Evolutionary conservation across 2,329 filamentous ascomycete genomes (phyloP), one percentile per base, ranked within the genome.

Genomic region (Colletotrichum falcatum): DNA sequence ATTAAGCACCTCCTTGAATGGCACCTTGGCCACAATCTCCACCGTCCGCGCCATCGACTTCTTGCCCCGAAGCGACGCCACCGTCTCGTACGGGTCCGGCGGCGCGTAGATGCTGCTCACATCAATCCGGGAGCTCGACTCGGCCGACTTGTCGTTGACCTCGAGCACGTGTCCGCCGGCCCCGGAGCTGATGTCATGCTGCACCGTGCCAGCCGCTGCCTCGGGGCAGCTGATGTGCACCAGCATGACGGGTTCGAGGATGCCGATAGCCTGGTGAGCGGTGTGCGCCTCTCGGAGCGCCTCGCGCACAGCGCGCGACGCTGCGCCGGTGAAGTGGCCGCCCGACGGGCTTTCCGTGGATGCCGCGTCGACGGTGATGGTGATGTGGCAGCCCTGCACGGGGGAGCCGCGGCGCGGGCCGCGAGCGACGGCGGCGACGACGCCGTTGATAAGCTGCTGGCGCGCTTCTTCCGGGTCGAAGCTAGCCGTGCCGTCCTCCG

Each of bases 181-280:
- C 0, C 91, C 89, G 8, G 91, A 89, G 2, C 89, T 91, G 66
- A 97, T 89, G 77, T 96, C 92, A 74, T 97, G 94, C 42, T 97
- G 90, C 12, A 99, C 93, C 5, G 88, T 88, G 5, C 95, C 94
- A 1, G 97, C 90, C 8, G 89, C 91, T 7, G 87, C 86, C 80
- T 98, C 95, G 61, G 96, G 93, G 60, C 96, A 94, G 74, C 89
- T 91, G 77, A 99, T 97, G 62, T 91, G 90, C 6, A 93, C 94
- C 71, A 91, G 90, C 94, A 98, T 98, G 65, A 99, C 93, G 1
- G 96, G 96, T 78, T 99, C 96, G 82, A 98, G 92, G 48, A 99
- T 84, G 1, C 88, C 87, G 1, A 94, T 87, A 3, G 84, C 82
- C 3, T 83, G 78, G 35, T 82, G 80, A 12, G 86, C 82, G 23